Evolutionary conservation across 176 grass and related monocot genomes (phyloP).

Genomic region (Pontederia paniculata): DNA sequence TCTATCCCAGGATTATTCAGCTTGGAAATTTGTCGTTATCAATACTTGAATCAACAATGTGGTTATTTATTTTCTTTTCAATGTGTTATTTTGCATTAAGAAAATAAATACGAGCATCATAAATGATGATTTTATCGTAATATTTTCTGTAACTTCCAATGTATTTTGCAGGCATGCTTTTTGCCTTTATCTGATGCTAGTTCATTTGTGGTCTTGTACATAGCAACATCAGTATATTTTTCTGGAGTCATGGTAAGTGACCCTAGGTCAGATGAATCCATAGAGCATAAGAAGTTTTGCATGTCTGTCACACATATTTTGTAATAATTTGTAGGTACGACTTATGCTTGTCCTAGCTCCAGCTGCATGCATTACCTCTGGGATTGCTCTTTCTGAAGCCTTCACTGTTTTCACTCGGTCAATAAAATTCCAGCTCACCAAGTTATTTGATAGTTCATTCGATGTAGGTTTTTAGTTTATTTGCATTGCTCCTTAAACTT

Average conservation of each 20-base stretch:
- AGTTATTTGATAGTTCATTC: constrained; percentile 47
- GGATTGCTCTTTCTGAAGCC: constrained; percentile 87
- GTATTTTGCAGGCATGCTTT: constrained; percentile 74
- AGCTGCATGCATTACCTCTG: constrained; percentile 94
- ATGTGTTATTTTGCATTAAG: too few relatives aligned
- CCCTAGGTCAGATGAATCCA: constrained; percentile 1
- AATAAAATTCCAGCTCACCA: constrained; percentile 68
- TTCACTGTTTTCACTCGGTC: constrained; percentile 79
- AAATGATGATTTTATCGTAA: too few relatives aligned
- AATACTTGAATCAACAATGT: too few relatives aligned
- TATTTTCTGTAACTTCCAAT: background rate
- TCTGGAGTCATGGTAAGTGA: constrained; percentile 98
- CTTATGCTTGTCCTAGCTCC: constrained; percentile 99
- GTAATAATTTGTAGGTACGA: constrained; percentile 48
- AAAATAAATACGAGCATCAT: too few relatives aligned
- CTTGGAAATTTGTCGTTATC: too few relatives aligned
- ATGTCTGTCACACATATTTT: constrained; percentile 11
- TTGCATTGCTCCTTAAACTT: constrained; percentile 16
- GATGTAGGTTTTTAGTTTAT: constrained; percentile 43
- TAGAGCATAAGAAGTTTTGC: background rate
- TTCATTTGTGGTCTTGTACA: constrained; percentile 87
- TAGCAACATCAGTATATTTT: constrained; percentile 95
- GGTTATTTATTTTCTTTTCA: too few relatives aligned
- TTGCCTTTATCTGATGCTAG: constrained; percentile 98
- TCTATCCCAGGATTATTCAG: too few relatives aligned